Evolutionary conservation across 371 early-diverging fungal genomes (phyloP).

Genomic region (Cokeromyces recurvatus): DNA sequence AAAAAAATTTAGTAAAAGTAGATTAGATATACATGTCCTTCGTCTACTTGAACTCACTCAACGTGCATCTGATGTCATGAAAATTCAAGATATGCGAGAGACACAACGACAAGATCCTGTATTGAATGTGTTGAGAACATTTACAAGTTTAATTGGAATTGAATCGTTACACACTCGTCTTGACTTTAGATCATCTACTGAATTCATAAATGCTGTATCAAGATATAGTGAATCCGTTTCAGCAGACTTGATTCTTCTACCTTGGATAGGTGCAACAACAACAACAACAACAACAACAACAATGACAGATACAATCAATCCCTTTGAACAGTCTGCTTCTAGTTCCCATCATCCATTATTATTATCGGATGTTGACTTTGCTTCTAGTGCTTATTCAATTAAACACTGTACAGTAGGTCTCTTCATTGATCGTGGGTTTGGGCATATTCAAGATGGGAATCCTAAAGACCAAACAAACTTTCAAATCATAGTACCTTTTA

Average conservation of each 20-base stretch:
- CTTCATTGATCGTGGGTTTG: conserved; percentile 73
- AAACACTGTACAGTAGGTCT: conserved; percentile 36
- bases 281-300: background rate
- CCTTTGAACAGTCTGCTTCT: no score
- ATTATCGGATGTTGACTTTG: conserved; percentile 16
- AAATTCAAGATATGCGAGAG: conserved; percentile 53
- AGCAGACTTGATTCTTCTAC: conserved; percentile 30
- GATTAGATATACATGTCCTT: conserved; percentile 42
- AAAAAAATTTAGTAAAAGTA: background rate
- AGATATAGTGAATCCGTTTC: conserved; percentile 8
- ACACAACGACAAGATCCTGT: conserved; percentile 66
- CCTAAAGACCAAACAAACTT: conserved; percentile 13
- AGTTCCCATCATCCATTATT: background rate
- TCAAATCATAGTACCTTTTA: conserved; percentile 3
- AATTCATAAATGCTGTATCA: conserved; percentile 17
- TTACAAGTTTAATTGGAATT: conserved; percentile 60
- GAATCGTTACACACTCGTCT: conserved; percentile 20
- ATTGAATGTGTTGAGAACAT: conserved; percentile 68
- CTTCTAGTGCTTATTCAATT: conserved; percentile 8
- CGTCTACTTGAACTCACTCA: conserved; percentile 68
- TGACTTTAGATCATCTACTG: conserved; percentile 16
- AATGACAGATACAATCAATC: no score
- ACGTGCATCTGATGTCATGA: conserved; percentile 72
- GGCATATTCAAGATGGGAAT: conserved; percentile 18
- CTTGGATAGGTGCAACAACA: conserved; percentile 3